Conservation (phyloP, 768 basidiomycete species). For the Coprinopsis cinerea region DNA sequence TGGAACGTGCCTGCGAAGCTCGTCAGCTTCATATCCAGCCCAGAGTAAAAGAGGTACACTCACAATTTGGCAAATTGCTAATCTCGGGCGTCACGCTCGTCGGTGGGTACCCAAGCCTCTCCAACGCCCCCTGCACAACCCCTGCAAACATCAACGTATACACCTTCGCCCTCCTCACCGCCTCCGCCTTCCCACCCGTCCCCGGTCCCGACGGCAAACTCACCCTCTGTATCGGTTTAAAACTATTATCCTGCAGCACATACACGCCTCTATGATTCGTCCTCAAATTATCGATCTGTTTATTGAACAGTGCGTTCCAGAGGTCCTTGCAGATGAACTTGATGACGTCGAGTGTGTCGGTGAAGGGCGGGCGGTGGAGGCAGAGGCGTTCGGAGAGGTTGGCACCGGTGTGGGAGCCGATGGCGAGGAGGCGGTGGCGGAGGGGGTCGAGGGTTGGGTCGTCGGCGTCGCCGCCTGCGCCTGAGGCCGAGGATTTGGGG, state of each 20-base stretch:
- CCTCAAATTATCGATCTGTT: constrained; percentile 91
- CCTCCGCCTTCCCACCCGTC: constrained; percentile 74
- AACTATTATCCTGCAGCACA: constrained; percentile 87
- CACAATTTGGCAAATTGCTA: constrained; percentile 81
- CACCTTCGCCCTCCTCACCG: constrained; percentile 67
- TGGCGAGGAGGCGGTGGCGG: constrained; percentile 64
- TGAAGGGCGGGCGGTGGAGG: constrained; percentile 66
- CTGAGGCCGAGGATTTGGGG: constrained; percentile 24
- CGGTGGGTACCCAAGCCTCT: constrained; percentile 69
- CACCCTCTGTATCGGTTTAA: constrained; percentile 77
- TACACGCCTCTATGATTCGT: constrained; percentile 95
- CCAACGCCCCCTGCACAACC: constrained; percentile 77
- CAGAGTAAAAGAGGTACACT: constrained; percentile 3
- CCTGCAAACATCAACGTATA: constrained; percentile 81
- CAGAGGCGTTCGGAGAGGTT: constrained; percentile 83
- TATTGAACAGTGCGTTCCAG: constrained; percentile 90
- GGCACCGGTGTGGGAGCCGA: constrained; percentile 82
- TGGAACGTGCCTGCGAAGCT: constrained; percentile 2
- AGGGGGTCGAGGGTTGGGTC: constrained; percentile 41
- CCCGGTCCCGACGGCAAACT: too few relatives aligned
- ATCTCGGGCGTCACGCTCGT: constrained; percentile 71
- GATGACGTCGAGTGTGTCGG: constrained; percentile 82
- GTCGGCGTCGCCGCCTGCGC: too few relatives aligned
- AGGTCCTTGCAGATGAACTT: constrained; percentile 97
- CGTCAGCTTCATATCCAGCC: not conserved